Conservation (phyloP, 176 grass and related monocot species). For the Oryza australiensis region DNA sequence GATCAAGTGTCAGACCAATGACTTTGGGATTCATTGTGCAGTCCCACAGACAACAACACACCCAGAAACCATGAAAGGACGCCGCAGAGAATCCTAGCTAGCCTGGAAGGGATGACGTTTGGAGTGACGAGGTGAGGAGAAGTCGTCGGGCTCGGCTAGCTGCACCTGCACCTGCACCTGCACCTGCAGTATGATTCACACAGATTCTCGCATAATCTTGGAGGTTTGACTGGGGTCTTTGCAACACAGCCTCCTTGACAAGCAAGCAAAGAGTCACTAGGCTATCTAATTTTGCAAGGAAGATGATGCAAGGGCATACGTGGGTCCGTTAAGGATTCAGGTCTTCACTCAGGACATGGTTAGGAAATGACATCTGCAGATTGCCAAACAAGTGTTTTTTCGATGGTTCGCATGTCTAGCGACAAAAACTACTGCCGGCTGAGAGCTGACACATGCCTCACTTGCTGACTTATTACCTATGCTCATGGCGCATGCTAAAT, state of each 20-base stretch:
- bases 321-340: background rate
- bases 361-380: background rate
- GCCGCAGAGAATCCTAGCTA: constrained; percentile 28
- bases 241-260: background rate
- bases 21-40: constrained; percentile 18
- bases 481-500: background rate
- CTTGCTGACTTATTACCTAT: background rate
- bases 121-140: constrained; percentile 43
- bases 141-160: background rate
- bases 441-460: background rate
- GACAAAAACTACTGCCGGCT: background rate
- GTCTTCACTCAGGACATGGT: background rate
- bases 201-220: background rate
- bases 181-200: too few species aligned
- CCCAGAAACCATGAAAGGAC: fast-evolving
- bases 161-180: background rate
- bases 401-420: background rate
- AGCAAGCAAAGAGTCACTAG: constrained; percentile 9
- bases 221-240: constrained; percentile 40
- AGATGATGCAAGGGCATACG: constrained; percentile 42
- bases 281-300: background rate
- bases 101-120: constrained; percentile 45
- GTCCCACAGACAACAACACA: fast-evolving
- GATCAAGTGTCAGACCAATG: background rate
- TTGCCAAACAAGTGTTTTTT: background rate